Conservation (phyloP, 148 eudicot species). For the Polygonum maritimum region DNA sequence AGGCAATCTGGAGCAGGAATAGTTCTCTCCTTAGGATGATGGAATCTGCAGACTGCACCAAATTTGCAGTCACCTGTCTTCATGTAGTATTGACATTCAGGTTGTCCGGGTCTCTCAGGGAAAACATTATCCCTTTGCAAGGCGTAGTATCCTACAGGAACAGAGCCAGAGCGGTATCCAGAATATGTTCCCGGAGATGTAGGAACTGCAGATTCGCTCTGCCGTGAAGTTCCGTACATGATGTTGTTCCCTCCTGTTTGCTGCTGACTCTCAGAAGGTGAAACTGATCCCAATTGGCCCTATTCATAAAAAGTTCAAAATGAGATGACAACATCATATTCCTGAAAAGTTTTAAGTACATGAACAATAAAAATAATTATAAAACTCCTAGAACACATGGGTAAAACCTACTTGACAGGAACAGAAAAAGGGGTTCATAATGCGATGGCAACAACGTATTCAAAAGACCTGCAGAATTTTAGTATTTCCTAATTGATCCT, state of each 20-base stretch:
- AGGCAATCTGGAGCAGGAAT: slow-evolving; percentile 79
- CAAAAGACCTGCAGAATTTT: too few species aligned
- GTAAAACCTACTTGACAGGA: too few species aligned
- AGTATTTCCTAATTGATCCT: not conserved
- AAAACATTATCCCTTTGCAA: slow-evolving; percentile 67
- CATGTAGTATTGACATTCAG: slow-evolving; percentile 95
- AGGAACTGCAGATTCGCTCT: slow-evolving; percentile 40
- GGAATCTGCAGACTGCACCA: slow-evolving; percentile 89
- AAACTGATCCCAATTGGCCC: slow-evolving; percentile 75
- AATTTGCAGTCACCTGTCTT: slow-evolving; percentile 99
- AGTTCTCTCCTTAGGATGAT: slow-evolving; percentile 84
- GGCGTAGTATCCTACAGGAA: slow-evolving; percentile 70
- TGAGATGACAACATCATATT: not conserved
- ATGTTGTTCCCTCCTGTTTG: slow-evolving; percentile 51
- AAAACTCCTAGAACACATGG: not conserved
- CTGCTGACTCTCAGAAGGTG: slow-evolving; percentile 57
- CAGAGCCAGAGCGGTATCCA: slow-evolving; percentile 56
- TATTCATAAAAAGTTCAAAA: slow-evolving; percentile 13
- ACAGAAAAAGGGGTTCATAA: not conserved
- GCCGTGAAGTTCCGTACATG: slow-evolving; percentile 36
- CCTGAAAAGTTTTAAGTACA: not conserved
- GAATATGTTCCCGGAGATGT: slow-evolving; percentile 40
- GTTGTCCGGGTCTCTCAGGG: slow-evolving; percentile 95
- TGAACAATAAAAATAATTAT: too few species aligned
- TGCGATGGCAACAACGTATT: not conserved